phyloP scores from a whole-genome alignment of 2,329 filamentous ascomycete species.

The Penicillium nordicum region DNA sequence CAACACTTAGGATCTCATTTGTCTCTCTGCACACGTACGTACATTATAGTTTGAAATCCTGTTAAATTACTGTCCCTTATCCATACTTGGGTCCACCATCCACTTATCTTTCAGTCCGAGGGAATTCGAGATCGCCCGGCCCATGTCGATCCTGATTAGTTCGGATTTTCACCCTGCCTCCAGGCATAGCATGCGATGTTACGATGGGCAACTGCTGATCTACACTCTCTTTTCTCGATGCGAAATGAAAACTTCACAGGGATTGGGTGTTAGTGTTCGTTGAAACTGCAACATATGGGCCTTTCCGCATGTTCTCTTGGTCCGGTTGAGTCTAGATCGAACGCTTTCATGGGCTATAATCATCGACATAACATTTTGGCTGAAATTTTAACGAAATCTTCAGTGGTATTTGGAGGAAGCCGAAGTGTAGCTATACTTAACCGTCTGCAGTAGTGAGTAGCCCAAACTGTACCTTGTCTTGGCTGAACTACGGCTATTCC shows the following conservation, averaged over 20 bases:
- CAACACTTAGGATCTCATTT: no score
- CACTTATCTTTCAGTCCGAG: neutral
- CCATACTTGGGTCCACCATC: neutral
- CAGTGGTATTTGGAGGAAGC: neutral
- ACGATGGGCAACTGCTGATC: conserved; percentile 6
- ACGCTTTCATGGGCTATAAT: neutral
- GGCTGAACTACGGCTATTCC: neutral
- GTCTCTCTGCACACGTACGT: neutral
- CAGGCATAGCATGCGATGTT: neutral
- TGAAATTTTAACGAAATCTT: no score
- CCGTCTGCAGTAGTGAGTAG: neutral
- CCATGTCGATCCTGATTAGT: conserved; percentile 1
- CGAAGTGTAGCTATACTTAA: neutral
- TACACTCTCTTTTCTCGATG: neutral
- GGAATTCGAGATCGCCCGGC: neutral
- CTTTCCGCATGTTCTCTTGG: neutral
- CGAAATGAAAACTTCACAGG: neutral
- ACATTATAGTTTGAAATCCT: neutral
- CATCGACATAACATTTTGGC: no score
- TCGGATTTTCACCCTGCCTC: neutral
- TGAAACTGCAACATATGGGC: neutral
- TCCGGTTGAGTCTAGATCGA: neutral
- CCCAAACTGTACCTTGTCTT: neutral
- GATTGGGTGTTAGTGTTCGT: neutral
- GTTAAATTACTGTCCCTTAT: neutral